Conservation (phyloP, 2,329 filamentous ascomycete species). For the Claviceps maximensis region DNA sequence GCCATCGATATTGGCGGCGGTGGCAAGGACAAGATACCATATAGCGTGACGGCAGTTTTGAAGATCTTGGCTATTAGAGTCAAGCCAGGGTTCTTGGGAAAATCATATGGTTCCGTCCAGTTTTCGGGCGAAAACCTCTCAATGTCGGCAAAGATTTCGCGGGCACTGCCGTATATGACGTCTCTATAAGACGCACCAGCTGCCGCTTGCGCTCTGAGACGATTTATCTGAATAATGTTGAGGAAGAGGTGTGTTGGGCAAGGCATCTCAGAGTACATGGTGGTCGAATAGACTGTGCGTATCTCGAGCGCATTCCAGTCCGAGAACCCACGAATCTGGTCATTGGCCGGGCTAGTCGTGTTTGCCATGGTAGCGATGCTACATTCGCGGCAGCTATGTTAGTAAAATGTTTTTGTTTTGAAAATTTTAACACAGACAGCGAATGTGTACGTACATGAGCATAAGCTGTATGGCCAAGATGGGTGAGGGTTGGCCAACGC, state of each 20-base stretch:
- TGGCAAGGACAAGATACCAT: slow-evolving; percentile 1
- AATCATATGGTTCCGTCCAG: slow-evolving; percentile 3
- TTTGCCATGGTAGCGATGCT: slow-evolving; percentile 5
- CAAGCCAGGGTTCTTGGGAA: neutral
- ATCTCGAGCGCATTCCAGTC: slow-evolving; percentile 1
- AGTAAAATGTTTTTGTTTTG: neutral
- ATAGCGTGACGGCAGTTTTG: slow-evolving; percentile 3
- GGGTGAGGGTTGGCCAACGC: slow-evolving; percentile 1
- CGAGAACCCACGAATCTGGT: slow-evolving; percentile 1
- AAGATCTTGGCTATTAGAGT: neutral
- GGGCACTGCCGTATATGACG: neutral
- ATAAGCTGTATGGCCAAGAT: slow-evolving; percentile 5
- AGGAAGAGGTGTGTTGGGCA: slow-evolving; percentile 5
- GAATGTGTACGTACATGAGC: slow-evolving; percentile 1
- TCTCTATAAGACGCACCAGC: neutral
- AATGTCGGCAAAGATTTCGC: neutral
- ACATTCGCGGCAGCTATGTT: neutral
- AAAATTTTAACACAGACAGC: neutral
- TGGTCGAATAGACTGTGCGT: neutral
- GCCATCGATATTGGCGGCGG: neutral
- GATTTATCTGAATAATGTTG: slow-evolving; percentile 2
- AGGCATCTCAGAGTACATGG: slow-evolving; percentile 4
- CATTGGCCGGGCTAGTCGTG: slow-evolving; percentile 3
- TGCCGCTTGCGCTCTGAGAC: neutral
- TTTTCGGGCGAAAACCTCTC: slow-evolving; percentile 1